A percentile compares a stretch with the other conserved stretches of the same genome.
Evolutionary conservation across 108 stramenopile genomes (phyloP).

Genomic region (Mediolabrus comicus): DNA sequence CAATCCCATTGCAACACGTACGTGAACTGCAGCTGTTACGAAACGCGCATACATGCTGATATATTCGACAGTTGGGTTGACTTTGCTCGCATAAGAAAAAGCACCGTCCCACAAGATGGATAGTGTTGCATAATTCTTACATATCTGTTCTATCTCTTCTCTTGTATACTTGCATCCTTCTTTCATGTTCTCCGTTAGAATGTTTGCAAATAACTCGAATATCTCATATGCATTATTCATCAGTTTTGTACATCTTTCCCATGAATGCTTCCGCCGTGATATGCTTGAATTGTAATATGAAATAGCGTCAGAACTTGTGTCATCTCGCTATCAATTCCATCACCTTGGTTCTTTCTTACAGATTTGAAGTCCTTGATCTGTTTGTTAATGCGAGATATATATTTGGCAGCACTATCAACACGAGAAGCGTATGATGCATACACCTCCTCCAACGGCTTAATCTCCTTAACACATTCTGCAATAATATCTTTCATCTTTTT

Average conservation of each 20-base stretch:
- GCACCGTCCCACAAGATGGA: constrained; percentile 26
- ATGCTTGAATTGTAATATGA: neutral
- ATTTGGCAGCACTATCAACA: neutral
- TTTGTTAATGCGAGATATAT: neutral
- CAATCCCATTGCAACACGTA: neutral
- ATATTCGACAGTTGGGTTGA: constrained; percentile 9
- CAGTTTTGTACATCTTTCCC: constrained; percentile 12
- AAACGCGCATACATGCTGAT: neutral
- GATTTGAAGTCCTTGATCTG: neutral
- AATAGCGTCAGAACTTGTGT: neutral
- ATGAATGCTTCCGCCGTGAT: constrained; percentile 10
- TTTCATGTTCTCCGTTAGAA: constrained; percentile 12
- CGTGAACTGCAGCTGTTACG: constrained; percentile 2
- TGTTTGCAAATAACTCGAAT: constrained; percentile 5
- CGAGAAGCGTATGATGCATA: neutral
- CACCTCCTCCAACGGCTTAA: neutral
- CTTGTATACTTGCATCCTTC: neutral
- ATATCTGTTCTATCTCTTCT: constrained; percentile 1
- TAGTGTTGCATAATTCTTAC: neutral
- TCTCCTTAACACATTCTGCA: too few relatives aligned
- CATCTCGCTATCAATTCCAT: neutral
- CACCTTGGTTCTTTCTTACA: neutral
- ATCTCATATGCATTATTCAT: constrained; percentile 4
- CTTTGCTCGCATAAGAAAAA: constrained; percentile 14
- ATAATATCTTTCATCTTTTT: too few relatives aligned